phyloP scores from a whole-genome alignment of 192 early-diverging fungal genomes.

The Coemansia sp. region DNA sequence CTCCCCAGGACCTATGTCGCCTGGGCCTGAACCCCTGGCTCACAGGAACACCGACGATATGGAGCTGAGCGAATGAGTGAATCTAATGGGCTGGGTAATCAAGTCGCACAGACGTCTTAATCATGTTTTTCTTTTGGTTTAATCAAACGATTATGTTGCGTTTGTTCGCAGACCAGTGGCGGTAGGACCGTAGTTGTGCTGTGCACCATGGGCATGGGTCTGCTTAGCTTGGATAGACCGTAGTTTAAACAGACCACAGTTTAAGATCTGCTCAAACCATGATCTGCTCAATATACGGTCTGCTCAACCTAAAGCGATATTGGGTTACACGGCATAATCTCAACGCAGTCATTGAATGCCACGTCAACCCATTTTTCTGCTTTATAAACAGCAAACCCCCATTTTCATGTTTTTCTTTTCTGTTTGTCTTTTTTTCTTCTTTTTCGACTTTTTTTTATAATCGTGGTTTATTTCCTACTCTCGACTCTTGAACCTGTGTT shows the following conservation, averaged over 20 bases:
- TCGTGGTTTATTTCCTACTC: background rate
- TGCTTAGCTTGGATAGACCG: no score
- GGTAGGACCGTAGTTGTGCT: constrained; percentile 66
- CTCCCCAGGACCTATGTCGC: background rate
- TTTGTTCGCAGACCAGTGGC: constrained; percentile 39
- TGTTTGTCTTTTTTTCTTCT: background rate
- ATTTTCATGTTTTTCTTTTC: constrained; percentile 6
- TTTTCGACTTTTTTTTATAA: background rate
- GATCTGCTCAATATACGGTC: no score
- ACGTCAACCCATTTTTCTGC: background rate
- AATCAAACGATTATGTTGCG: background rate
- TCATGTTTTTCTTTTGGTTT: background rate
- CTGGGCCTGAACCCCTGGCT: background rate
- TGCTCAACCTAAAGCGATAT: no score
- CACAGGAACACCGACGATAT: constrained; percentile 1
- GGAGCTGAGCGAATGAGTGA: constrained; percentile 35
- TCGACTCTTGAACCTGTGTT: background rate
- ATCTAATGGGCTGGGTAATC: background rate
- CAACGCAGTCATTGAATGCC: background rate
- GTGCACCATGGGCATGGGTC: constrained; percentile 61
- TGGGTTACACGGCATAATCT: no score
- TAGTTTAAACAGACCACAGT: no score
- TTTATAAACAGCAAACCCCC: background rate
- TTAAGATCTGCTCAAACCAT: no score
- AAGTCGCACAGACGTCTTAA: background rate